These are phyloP conservation scores for Eimeria acervulina DNA, from an alignment of 169 alveolate genomes.

Conservation along the genomic window DNA sequence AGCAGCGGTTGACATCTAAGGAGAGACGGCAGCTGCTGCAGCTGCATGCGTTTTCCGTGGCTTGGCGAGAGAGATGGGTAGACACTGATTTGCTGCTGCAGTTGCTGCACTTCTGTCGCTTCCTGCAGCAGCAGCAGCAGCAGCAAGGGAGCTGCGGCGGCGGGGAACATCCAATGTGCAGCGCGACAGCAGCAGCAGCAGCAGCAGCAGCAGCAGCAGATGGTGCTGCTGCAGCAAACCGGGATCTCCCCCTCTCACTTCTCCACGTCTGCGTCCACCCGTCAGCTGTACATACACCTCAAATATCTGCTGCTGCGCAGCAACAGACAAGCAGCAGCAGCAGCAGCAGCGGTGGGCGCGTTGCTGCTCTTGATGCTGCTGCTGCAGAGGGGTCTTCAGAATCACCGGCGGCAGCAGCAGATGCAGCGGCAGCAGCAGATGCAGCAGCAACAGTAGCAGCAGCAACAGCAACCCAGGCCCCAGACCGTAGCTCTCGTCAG, in stretches of 20 bases:
- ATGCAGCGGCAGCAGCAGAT: too few relatives aligned
- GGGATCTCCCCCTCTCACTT: neutral
- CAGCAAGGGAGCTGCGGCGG: neutral
- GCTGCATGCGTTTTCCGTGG: constrained; percentile 34
- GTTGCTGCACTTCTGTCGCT: constrained; percentile 1
- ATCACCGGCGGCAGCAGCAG: constrained; percentile 19
- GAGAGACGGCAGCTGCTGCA: constrained; percentile 20
- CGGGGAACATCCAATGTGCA: too few relatives aligned
- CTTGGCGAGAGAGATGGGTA: constrained; percentile 32
- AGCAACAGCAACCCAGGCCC: too few relatives aligned
- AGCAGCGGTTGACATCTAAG: neutral
- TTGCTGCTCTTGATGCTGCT: neutral
- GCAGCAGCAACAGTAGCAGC: too few relatives aligned
- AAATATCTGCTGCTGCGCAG: neutral
- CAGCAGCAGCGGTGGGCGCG: constrained; percentile 6
- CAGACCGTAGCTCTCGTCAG: too few relatives aligned
- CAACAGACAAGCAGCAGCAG: too few relatives aligned
- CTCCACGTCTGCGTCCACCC: neutral
- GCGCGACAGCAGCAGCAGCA: too few relatives aligned
- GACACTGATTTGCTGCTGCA: neutral
- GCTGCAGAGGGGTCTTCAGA: neutral
- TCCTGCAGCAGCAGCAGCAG: constrained; percentile 56
- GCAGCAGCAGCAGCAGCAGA: too few relatives aligned
- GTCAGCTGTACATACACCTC: neutral
- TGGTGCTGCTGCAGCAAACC: neutral